phyloP scores from a whole-genome alignment of 768 basidiomycete species.

The Hygrocybe coccinea region DNA sequence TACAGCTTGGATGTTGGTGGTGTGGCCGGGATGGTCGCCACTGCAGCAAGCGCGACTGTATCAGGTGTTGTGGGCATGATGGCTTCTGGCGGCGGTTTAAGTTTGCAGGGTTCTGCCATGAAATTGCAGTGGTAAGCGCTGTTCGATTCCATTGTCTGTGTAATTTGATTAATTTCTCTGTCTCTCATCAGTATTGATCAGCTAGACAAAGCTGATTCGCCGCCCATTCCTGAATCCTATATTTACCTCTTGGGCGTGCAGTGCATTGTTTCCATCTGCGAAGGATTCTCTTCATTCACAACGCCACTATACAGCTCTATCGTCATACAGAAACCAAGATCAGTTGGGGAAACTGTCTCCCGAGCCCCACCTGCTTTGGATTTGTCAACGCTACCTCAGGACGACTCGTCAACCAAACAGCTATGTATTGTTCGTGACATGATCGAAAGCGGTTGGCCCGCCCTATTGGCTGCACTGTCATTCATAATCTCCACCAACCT shows the following conservation, averaged over 20 bases:
- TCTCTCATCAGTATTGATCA: constrained; percentile 77
- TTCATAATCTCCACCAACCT: constrained; percentile 88
- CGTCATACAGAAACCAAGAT: constrained; percentile 59
- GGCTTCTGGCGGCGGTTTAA: constrained; percentile 62
- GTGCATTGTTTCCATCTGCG: constrained; percentile 79
- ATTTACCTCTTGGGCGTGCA: constrained; percentile 89
- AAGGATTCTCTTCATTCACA: constrained; percentile 73
- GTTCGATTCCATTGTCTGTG: background rate
- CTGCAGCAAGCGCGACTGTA: constrained; percentile 76
- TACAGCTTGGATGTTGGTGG: constrained; percentile 61
- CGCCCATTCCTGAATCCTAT: constrained; percentile 89
- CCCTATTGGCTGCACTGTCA: constrained; percentile 82
- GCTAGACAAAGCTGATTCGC: constrained; percentile 94
- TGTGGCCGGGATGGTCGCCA: constrained; percentile 80
- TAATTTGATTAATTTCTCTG: background rate
- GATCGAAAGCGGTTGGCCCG: constrained; percentile 88
- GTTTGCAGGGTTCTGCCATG: constrained; percentile 70
- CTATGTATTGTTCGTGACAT: constrained; percentile 67
- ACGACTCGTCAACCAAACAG: constrained; percentile 50
- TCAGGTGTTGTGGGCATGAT: constrained; percentile 87
- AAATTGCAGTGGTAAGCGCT: constrained; percentile 80
- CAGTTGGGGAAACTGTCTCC: constrained; percentile 58
- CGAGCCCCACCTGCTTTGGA: constrained; percentile 74
- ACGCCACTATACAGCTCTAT: constrained; percentile 72
- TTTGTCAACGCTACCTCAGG: constrained; percentile 44